A percentile compares a stretch with the other conserved stretches of the same genome.
phyloP scores from a whole-genome alignment of 495 filamentous ascomycete genomes.

The Penicillium taxi region DNA sequence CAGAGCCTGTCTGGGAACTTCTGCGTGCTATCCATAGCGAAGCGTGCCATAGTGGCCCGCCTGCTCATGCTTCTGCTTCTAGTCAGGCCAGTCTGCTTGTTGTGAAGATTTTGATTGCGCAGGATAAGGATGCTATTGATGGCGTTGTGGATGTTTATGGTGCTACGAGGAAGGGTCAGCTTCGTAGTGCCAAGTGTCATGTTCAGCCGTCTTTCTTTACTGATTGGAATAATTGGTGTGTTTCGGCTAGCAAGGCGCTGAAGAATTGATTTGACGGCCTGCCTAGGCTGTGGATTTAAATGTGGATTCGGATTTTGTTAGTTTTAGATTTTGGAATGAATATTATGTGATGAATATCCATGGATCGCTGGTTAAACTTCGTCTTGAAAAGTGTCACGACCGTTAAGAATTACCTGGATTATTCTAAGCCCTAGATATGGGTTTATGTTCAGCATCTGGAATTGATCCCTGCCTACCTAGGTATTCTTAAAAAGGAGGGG shows the following conservation, averaged over 20 bases:
- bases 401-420: too few species aligned
- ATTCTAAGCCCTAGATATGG: too few species aligned
- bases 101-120: constrained; percentile 49
- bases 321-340: too few species aligned
- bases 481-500: too few species aligned
- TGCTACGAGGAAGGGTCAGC: constrained; percentile 45
- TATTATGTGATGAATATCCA: too few species aligned
- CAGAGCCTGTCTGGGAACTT: constrained; percentile 47
- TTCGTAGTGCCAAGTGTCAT: constrained; percentile 47
- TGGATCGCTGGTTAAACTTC: too few species aligned
- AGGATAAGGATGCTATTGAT: constrained; percentile 40
- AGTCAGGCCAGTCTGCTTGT: constrained; percentile 58
- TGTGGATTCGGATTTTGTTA: too few species aligned
- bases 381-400: too few species aligned
- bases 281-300: neutral
- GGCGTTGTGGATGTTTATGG: constrained; percentile 51
- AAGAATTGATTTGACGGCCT: constrained; percentile 20
- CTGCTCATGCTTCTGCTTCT: constrained; percentile 47
- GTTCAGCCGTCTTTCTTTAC: constrained; percentile 57
- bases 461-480: too few species aligned
- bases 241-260: constrained; percentile 39
- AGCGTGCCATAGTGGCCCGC: constrained; percentile 54
- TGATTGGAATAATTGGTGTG: constrained; percentile 62
- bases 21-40: constrained; percentile 64
- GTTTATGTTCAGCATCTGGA: too few species aligned